Evolutionary conservation across 768 basidiomycete species (phyloP).

Genomic region (Hysterangium stoloniferum): DNA sequence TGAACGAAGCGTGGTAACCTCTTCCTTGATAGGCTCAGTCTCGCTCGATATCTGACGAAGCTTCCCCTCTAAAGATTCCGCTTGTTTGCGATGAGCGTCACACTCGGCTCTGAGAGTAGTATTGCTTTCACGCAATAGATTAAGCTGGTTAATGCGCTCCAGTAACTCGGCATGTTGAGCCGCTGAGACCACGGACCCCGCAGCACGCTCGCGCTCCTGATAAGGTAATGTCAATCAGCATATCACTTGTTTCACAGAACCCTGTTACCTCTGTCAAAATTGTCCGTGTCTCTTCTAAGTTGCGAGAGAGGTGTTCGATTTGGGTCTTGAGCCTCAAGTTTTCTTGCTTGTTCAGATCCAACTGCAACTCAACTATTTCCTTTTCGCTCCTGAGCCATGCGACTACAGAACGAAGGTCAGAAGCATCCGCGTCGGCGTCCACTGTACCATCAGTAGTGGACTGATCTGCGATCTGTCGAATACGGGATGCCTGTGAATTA

Average conservation of each 20-base stretch:
- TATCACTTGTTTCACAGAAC: neutral
- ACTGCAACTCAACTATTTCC: constrained; percentile 83
- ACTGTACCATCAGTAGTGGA: constrained; percentile 38
- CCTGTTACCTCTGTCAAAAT: constrained; percentile 60
- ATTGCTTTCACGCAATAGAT: constrained; percentile 83
- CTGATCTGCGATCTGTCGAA: constrained; percentile 60
- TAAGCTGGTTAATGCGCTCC: constrained; percentile 81
- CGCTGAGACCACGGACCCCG: constrained; percentile 61
- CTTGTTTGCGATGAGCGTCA: constrained; percentile 61
- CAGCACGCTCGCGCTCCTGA: constrained; percentile 76
- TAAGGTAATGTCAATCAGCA: neutral
- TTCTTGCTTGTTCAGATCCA: constrained; percentile 76
- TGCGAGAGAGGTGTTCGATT: constrained; percentile 63
- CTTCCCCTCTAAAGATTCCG: constrained; percentile 57
- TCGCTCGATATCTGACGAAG: constrained; percentile 50
- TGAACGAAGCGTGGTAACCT: constrained; percentile 56
- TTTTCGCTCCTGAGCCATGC: constrained; percentile 84
- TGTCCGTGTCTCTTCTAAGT: constrained; percentile 59
- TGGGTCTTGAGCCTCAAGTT: constrained; percentile 65
- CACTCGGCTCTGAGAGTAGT: constrained; percentile 73
- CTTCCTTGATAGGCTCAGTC: constrained; percentile 68
- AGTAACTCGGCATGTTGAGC: constrained; percentile 78
- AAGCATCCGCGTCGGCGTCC: constrained; percentile 54
- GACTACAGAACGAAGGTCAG: constrained; percentile 71
- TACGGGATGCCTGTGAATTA: constrained; percentile 74